These are phyloP conservation scores for Kazachstania africana DNA, from an alignment of 805 yeast genomes.

Conservation along the genomic window DNA sequence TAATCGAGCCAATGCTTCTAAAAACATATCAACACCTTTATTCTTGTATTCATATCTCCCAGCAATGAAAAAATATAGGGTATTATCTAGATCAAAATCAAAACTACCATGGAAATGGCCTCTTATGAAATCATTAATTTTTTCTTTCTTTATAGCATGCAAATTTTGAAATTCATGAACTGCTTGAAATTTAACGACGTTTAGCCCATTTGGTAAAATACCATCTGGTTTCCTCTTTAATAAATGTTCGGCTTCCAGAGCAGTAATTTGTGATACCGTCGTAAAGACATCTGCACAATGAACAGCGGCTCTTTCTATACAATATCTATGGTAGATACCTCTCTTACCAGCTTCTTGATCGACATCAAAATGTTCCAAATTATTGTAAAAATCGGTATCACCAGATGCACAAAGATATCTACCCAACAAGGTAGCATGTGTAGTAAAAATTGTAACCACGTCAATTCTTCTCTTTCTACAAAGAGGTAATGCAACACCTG, in stretches of 20 bases:
- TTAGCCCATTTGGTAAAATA: slow-evolving; percentile 90
- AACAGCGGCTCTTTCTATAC: slow-evolving; percentile 93
- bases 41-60: slow-evolving; percentile 95
- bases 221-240: slow-evolving; percentile 96
- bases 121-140: slow-evolving; percentile 85
- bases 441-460: slow-evolving; percentile 89
- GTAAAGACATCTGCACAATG: slow-evolving; percentile 95
- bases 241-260: slow-evolving; percentile 85
- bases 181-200: slow-evolving; percentile 92
- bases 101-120: slow-evolving; percentile 97
- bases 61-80: slow-evolving; percentile 89
- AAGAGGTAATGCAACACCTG: slow-evolving; percentile 89
- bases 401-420: slow-evolving; percentile 96
- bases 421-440: slow-evolving; percentile 93
- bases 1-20: slow-evolving; percentile 84
- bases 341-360: slow-evolving; percentile 97
- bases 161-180: slow-evolving; percentile 96
- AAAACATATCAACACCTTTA: slow-evolving; percentile 92
- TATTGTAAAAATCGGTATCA: slow-evolving; percentile 89
- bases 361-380: slow-evolving; percentile 78
- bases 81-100: slow-evolving; percentile 88
- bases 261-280: slow-evolving; percentile 96
- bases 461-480: slow-evolving; percentile 87
- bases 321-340: slow-evolving; percentile 93
- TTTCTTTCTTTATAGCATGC: slow-evolving; percentile 84